Conservation (phyloP, 768 basidiomycete species). For the Trametes cingulata region DNA sequence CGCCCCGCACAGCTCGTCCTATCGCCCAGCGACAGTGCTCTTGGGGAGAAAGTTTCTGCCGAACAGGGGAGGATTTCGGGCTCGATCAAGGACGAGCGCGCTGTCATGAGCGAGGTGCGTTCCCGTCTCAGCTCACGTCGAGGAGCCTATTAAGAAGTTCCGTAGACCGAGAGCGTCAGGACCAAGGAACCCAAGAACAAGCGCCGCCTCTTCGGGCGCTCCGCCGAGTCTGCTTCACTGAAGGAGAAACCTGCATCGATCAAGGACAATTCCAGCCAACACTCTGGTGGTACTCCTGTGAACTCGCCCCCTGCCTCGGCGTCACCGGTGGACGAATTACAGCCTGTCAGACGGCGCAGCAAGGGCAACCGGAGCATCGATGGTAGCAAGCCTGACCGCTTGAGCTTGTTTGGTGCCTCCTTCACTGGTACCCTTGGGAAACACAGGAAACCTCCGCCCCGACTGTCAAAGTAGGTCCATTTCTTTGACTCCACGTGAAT, state of each 20-base stretch:
- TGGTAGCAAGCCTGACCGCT: slow-evolving; percentile 52
- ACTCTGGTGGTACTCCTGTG: slow-evolving; percentile 26
- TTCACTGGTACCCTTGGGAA: slow-evolving; percentile 66
- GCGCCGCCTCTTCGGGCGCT: slow-evolving; percentile 65
- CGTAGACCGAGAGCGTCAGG: slow-evolving; percentile 43
- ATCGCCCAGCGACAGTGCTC: slow-evolving; percentile 63
- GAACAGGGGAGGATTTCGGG: slow-evolving; percentile 29
- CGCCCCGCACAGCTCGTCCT: slow-evolving; percentile 53
- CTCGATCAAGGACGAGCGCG: slow-evolving; percentile 53
- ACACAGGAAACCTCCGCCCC: slow-evolving; percentile 79
- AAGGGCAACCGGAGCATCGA: slow-evolving; percentile 56
- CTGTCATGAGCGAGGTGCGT: slow-evolving; percentile 69
- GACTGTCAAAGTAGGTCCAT: slow-evolving; percentile 60
- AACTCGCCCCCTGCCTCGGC: slow-evolving; percentile 11
- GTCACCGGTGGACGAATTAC: slow-evolving; percentile 9
- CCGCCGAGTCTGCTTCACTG: slow-evolving; percentile 38
- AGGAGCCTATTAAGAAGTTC: not conserved
- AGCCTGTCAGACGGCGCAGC: slow-evolving; percentile 36
- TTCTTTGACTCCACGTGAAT: slow-evolving; percentile 4
- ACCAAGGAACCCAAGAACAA: slow-evolving; percentile 39
- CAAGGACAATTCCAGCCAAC: slow-evolving; percentile 30
- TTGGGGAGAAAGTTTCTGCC: slow-evolving; percentile 45
- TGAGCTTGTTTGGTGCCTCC: slow-evolving; percentile 80
- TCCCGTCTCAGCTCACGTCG: not conserved
- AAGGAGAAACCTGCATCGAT: slow-evolving; percentile 33